Conservation (phyloP, 208 protist genomes). For the Leishmania arabica region DNA sequence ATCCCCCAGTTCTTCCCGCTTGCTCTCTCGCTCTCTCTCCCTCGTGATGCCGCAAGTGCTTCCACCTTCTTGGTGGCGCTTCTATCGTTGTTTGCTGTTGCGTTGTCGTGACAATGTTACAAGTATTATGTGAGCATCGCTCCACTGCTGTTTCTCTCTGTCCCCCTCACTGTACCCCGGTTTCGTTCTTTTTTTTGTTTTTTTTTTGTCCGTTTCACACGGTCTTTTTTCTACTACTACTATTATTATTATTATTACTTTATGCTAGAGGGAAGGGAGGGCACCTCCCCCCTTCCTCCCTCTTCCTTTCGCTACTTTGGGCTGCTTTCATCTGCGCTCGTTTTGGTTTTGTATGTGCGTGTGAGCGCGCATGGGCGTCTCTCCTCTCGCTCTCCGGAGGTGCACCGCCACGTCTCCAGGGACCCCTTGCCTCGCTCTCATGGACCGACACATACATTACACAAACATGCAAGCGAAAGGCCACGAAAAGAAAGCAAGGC, state of each 20-base stretch:
- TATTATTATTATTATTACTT: background rate
- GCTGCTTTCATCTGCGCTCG: background rate
- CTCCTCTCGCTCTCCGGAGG: background rate
- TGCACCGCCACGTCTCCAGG: background rate
- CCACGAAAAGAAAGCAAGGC: background rate
- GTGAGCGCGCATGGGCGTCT: background rate
- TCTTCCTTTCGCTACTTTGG: conserved; percentile 13
- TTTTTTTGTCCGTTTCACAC: no score
- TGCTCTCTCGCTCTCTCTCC: background rate
- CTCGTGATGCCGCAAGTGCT: background rate
- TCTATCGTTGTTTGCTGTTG: no score
- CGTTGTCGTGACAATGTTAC: no score
- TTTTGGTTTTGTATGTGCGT: background rate
- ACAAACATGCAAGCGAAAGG: conserved; percentile 11
- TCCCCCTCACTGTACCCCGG: background rate
- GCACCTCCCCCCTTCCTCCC: background rate
- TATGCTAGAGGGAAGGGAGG: background rate
- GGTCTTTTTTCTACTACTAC: background rate
- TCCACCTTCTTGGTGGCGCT: background rate
- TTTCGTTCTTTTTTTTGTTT: background rate
- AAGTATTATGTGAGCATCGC: no score
- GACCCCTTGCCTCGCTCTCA: background rate
- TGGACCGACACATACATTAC: background rate
- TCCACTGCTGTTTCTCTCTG: no score
- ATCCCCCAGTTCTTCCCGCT: background rate